phyloP scores from a whole-genome alignment of 2,329 filamentous ascomycete genomes.

The Periglandula ipomoeae region DNA sequence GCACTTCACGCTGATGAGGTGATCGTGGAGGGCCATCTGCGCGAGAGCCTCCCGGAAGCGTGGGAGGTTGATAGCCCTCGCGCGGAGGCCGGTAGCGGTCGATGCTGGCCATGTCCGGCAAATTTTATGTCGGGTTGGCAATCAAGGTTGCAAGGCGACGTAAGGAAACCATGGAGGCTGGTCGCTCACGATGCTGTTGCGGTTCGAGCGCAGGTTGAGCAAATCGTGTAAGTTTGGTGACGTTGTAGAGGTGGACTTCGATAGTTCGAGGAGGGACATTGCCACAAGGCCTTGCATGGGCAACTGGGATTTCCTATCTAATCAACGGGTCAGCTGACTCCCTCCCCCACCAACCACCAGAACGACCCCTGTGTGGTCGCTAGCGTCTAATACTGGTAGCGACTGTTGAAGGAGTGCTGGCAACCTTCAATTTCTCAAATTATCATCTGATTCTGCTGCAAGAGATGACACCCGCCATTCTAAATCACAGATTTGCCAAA shows the following conservation, averaged over 20 bases:
- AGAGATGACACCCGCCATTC: too few relatives aligned
- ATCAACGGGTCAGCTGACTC: slow-evolving; percentile 4
- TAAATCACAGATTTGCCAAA: too few relatives aligned
- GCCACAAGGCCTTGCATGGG: background rate
- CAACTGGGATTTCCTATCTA: background rate
- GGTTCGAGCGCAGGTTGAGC: background rate
- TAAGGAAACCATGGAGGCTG: slow-evolving; percentile 17
- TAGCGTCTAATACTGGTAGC: too few relatives aligned
- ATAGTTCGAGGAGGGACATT: background rate
- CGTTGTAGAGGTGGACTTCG: background rate
- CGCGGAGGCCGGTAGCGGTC: slow-evolving; percentile 48
- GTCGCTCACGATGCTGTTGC: background rate
- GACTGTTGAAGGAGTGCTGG: too few relatives aligned
- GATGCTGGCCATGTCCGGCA: slow-evolving; percentile 45
- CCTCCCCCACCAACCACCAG: background rate
- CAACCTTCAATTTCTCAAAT: too few relatives aligned
- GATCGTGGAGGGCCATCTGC: slow-evolving; percentile 40
- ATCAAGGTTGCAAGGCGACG: slow-evolving; percentile 11
- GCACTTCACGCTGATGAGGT: slow-evolving; percentile 45
- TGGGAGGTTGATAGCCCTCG: slow-evolving; percentile 48
- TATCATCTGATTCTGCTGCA: too few relatives aligned
- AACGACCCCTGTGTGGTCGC: too few relatives aligned
- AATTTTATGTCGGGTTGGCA: slow-evolving; percentile 17
- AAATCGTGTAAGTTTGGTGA: background rate
- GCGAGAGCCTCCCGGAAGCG: slow-evolving; percentile 28